Evolutionary conservation across 164 flowering plant genomes (phyloP).

Genomic region (Cinnamomum chago): DNA sequence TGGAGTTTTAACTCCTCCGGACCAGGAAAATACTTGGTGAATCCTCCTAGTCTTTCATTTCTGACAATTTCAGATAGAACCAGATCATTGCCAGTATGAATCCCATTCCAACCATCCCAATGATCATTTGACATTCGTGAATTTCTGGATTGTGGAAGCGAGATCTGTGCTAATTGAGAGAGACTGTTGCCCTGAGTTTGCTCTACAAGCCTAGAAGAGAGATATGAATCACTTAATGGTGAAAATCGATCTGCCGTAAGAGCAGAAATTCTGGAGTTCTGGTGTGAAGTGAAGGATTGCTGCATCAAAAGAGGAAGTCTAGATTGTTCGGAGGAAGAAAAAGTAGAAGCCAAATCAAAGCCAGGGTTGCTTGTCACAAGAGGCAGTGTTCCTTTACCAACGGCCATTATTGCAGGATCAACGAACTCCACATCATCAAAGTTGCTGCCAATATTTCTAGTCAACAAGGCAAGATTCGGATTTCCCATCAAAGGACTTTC

Average conservation of each 20-base stretch:
- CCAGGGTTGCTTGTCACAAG: slow-evolving; percentile 39
- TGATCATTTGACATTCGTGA: slow-evolving; percentile 34
- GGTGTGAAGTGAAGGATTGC: slow-evolving; percentile 51
- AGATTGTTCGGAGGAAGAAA: slow-evolving; percentile 51
- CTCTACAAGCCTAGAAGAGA: slow-evolving; percentile 49
- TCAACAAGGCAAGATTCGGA: slow-evolving; percentile 17
- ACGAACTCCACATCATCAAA: slow-evolving; percentile 34
- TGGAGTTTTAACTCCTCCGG: slow-evolving; percentile 57
- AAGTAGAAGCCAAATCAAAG: slow-evolving; percentile 46
- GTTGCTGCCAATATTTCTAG: slow-evolving; percentile 19
- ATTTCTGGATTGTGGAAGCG: slow-evolving; percentile 57
- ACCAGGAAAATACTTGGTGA: slow-evolving; percentile 41
- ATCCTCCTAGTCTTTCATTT: slow-evolving; percentile 53
- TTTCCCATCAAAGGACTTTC: slow-evolving; percentile 19
- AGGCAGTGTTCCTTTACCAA: slow-evolving; percentile 75
- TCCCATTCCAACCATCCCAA: slow-evolving; percentile 71
- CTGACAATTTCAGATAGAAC: slow-evolving; percentile 53
- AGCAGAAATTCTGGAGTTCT: slow-evolving; percentile 47
- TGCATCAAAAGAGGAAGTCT: slow-evolving; percentile 64
- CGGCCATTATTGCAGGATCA: slow-evolving; percentile 64
- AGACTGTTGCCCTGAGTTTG: slow-evolving; percentile 45
- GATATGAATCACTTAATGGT: slow-evolving; percentile 40
- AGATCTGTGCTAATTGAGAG: slow-evolving; percentile 47
- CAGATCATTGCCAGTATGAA: slow-evolving; percentile 41
- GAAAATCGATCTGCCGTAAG: slow-evolving; percentile 40